Base-by-base conservation (phyloP, 2,329 filamentous ascomycete genomes). In the Fusarium falciforme region DNA sequence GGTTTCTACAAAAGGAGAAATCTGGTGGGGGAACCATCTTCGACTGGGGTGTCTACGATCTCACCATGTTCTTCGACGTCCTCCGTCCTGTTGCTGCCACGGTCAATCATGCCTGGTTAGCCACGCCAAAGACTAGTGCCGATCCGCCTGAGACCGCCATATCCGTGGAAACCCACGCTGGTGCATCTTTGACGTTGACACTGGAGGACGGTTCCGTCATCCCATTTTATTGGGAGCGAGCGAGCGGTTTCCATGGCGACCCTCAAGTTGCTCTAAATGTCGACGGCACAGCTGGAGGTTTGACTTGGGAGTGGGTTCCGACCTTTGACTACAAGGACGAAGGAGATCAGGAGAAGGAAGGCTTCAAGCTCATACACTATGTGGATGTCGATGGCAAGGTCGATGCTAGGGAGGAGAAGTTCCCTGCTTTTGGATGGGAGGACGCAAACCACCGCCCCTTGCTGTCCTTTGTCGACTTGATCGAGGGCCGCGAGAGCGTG, bases 11-110 rank as follows among this genome's bases (percentile, higher is more conserved):
- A 11, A 70, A 64, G 8, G 64, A 64, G n/a, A 67, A 64, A 25
- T 67, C 67, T 7, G 67, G 67, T 5, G 67, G 67, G 2, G 67
- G 67, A 2, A 67, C 64, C n/a, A 61, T 70, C 14, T 70, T 70
- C 14, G 67, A 70, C 60, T 70, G 67, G 67, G 67, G 67, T 4
- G 67, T 70, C 36, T 70, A 70, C 36, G 67, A 70, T n/a, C 27
- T 70, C 29, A 67, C 67, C 36, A 70, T 70, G 67, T 58, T 70
- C 64, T 70, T 70, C 17, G 67, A 70, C 27, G 67, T 70, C n/a
- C 64, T 70, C 10, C 64, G 67, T 22, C 67, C 67, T 0, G 29
- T 70, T 44, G 55, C 64, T 40, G 64, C 55, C 9, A 70, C 60
- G 2, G 67, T 70, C 44, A 61, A 67, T n/a, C 5, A 64, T 61